Base-by-base conservation (phyloP, 2,329 filamentous ascomycete genomes). In the Gaeumannomyces sp. region DNA sequence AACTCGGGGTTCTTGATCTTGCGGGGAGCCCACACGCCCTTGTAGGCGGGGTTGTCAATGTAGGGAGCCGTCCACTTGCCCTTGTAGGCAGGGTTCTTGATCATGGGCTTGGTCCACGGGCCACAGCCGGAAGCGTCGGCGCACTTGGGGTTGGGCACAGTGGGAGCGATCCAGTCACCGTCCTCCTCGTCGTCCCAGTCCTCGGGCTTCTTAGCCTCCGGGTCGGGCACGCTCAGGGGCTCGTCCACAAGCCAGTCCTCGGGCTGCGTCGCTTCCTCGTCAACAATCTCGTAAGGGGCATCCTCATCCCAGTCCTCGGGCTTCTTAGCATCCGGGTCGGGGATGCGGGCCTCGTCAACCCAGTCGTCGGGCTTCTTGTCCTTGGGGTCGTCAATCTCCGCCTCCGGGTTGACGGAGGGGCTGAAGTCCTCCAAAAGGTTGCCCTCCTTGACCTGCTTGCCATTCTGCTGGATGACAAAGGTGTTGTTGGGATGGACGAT, bases 111-210 rank as follows among this genome's bases (percentile, higher is more conserved):
- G 72, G 89, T 85, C 95, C 95, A 99, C 73, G 90, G 87, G 73
- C 95, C 95, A 78, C 95, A 98, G 74, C 95, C 95, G 81, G 94
- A 93, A 70, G 83, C 91, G 66, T 98, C 94, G 69, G 89, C 87
- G 76, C 95, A 98, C 87, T 97, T 97, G 79, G 94, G 91, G 88
- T 99, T 98, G 76, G 92, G 86, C 64, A 99, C 87, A 64, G 89
- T 93, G 66, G 94, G 95, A 63, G 93, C 81, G 71, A 96, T 79
- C 93, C 93, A 99, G 83, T 99, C 95, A 78, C 95, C 95, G 78
- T 99, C 95, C 83, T 99, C 95, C 83, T 99, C 95, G 66, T 99
- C 94, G 81, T 97, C 94, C 95, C 95, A 99, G 77, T 98, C 95
- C 81, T 97, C 93, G 68, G 95, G 95, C 89, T 98, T 99, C 83